A percentile compares a stretch with the other conserved stretches of the same genome.
These are phyloP conservation scores for Tolypocladium album DNA, from an alignment of 2,329 filamentous ascomycete genomes.

Conservation along the genomic window DNA sequence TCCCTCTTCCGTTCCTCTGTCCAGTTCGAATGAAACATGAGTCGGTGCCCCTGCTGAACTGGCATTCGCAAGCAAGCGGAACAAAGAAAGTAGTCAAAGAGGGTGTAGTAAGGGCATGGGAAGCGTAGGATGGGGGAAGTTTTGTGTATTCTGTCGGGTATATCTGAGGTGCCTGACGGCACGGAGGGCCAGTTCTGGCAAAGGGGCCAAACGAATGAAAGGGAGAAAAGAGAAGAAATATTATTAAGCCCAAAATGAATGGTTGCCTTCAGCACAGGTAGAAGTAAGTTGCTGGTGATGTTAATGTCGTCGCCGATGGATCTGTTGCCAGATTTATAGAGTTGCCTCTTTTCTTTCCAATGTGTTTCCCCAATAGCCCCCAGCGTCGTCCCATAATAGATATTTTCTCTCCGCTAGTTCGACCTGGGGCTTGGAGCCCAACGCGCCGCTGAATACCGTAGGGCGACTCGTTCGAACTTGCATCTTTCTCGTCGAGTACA, in stretches of 20 bases:
- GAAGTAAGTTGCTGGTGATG: not conserved
- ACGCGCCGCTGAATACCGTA: not conserved
- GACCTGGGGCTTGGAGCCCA: not conserved
- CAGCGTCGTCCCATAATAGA: constrained; percentile 1
- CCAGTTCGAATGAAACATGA: not conserved
- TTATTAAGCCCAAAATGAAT: constrained; percentile 1
- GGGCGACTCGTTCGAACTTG: not conserved
- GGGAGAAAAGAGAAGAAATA: constrained; percentile 5
- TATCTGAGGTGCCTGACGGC: not conserved
- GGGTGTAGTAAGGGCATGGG: not conserved
- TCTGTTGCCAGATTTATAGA: constrained; percentile 22
- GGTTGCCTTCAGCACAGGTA: not conserved
- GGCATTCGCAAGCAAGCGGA: not conserved
- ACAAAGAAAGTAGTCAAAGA: not conserved
- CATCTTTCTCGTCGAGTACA: not conserved
- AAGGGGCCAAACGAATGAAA: not conserved
- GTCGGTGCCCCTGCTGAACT: not conserved
- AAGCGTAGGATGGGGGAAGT: not conserved
- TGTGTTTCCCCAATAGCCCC: not conserved
- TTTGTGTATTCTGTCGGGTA: not conserved
- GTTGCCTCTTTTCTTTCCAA: constrained; percentile 11
- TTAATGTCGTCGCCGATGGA: constrained; percentile 14
- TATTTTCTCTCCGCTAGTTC: constrained; percentile 1
- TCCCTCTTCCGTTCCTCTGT: not conserved
- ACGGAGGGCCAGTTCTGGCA: not conserved